A percentile compares a stretch with the other conserved stretches of the same genome.
Evolutionary conservation across 257 asterid species (phyloP).

Genomic region (Solanum chiquidenum): DNA sequence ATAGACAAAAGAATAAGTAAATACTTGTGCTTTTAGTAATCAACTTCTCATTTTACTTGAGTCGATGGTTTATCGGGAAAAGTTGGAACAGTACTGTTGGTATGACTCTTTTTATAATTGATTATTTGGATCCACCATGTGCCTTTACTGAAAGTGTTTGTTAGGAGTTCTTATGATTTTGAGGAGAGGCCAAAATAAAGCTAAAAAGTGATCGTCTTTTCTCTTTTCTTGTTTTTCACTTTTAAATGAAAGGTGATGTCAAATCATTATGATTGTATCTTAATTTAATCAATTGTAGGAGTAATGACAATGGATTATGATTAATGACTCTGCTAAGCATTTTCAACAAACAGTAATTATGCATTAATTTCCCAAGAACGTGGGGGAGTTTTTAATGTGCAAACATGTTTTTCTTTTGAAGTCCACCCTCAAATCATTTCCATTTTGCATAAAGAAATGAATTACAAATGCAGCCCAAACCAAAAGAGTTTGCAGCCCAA

Average conservation of each 20-base stretch:
- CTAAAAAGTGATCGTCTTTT: neutral
- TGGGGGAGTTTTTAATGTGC: neutral
- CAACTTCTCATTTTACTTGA: neutral
- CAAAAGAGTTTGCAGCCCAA: neutral
- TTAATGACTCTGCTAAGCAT: neutral
- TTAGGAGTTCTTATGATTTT: neutral
- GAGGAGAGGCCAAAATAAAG: neutral
- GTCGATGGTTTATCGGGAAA: rapidly evolving
- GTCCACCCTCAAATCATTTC: neutral
- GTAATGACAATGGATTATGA: neutral
- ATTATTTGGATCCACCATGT: constrained; percentile 7
- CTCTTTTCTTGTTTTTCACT: neutral
- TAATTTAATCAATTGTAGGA: neutral
- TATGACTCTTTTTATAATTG: neutral
- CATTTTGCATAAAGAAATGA: neutral
- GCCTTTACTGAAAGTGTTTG: neutral
- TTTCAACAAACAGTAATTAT: neutral
- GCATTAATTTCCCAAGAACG: neutral
- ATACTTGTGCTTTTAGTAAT: neutral
- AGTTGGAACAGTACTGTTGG: neutral
- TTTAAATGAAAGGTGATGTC: neutral
- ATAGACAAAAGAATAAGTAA: neutral
- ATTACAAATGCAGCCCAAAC: neutral
- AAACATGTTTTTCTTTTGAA: neutral
- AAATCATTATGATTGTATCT: neutral